These are phyloP conservation scores for Tricholoma matsutake DNA, from an alignment of 768 basidiomycete genomes.

Conservation along the genomic window DNA sequence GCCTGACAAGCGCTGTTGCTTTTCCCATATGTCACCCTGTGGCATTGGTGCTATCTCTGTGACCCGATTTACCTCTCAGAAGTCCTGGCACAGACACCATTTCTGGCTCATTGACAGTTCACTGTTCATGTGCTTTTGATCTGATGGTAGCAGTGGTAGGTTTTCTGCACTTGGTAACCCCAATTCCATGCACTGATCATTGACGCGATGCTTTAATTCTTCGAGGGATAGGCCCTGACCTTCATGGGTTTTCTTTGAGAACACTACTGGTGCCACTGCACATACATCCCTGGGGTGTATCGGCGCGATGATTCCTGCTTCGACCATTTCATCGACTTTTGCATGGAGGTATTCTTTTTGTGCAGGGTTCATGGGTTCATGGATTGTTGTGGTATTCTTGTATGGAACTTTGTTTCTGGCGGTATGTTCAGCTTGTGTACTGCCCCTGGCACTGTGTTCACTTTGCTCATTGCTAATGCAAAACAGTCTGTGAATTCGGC, in stretches of 20 bases:
- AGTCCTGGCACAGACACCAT: neutral
- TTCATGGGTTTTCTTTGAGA: no score
- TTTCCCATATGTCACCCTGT: no score
- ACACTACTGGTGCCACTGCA: neutral
- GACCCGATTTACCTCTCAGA: neutral
- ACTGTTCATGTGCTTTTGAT: neutral
- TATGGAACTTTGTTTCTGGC: conserved; percentile 21
- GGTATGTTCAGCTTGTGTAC: no score
- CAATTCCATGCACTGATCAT: neutral
- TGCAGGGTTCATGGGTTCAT: no score
- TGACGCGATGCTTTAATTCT: neutral
- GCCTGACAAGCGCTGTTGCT: no score
- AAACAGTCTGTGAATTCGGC: no score
- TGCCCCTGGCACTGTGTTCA: no score
- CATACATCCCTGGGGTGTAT: neutral
- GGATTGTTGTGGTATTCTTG: conserved; percentile 23
- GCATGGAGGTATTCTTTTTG: neutral
- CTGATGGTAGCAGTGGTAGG: neutral
- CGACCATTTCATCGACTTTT: neutral
- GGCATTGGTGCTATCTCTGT: no score
- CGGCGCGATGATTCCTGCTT: neutral
- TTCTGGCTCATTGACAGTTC: neutral
- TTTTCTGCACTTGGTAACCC: neutral
- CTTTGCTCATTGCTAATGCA: no score
- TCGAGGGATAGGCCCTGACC: no score